Base-by-base conservation (phyloP, 2,329 filamentous ascomycete genomes). In the Trichoderma citrinoviride region DNA sequence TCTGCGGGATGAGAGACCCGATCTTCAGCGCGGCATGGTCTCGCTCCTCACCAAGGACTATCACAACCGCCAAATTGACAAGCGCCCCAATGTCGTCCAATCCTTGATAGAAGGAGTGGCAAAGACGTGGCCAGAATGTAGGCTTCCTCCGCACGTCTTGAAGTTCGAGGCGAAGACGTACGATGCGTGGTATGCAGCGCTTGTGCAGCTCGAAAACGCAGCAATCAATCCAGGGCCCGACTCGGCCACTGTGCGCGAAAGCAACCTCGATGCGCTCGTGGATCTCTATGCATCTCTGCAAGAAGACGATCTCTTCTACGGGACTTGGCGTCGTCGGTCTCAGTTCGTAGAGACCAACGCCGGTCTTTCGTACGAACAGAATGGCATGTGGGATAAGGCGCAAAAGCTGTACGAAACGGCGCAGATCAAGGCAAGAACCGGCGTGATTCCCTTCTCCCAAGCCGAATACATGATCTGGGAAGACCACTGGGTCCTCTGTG, bases 381-480 rank as follows among this genome's bases (percentile, higher is more conserved):
- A 96, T 71, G 95, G 95, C 54, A 96, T 98, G 86, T 99, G 95
- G 96, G 95, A 99, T 72, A 98, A 98, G 78, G 93, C 96, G 1
- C 96, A 99, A 78, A 91, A 91, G 73, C 90, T 97, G 80, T 99
- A 98, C 76, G 95, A 99, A 77, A 90, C 90, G 64, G 95, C 96
- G 0, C 96, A 99, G 77, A 92, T 99, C 76, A 99, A 98, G 77
- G 95, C 96, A 50, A 87, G 96, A 53, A 98, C 94, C 0, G 95
- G 93, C 58, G 92, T 94, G n/a, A 87, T 98, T 67, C 94, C 95
- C 0, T 98, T 97, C 77, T 97, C 94, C 1, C 91, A 96, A 71
- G 93, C 90, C 37, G 95, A 99, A 77, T 99, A 99, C 78, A 97
- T 96, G 86, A 85, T 99, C 1, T 99, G 95, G 95, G 95, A 99